Evolutionary conservation across 139 green algal species (phyloP).

Genomic region (Picochlorum costavermella): DNA sequence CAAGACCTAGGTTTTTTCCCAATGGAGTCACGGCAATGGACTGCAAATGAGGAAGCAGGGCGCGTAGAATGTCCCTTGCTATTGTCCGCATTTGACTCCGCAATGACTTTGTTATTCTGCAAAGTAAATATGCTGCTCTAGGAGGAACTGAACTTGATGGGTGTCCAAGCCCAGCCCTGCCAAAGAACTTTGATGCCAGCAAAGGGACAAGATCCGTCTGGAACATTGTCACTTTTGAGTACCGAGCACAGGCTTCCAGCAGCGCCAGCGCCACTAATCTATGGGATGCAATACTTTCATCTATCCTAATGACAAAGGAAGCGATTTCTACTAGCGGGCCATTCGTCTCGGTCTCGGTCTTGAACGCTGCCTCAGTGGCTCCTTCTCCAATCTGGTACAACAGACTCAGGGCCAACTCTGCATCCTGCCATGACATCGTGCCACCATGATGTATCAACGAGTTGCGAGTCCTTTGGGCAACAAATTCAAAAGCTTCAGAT

Average conservation of each 20-base stretch:
- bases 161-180: conserved; percentile 19
- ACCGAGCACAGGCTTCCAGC: conserved; percentile 60
- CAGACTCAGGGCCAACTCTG: conserved; percentile 62
- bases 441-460: conserved; percentile 3
- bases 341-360: conserved; percentile 24
- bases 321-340: conserved; percentile 46
- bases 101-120: conserved; percentile 61
- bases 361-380: conserved; percentile 54
- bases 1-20: neutral
- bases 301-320: conserved; percentile 38
- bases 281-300: conserved; percentile 42
- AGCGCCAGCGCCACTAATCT: conserved; percentile 63
- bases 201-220: conserved; percentile 25
- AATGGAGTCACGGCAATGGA: conserved; percentile 50
- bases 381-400: conserved; percentile 80
- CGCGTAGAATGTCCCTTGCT: conserved; percentile 1
- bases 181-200: conserved; percentile 25
- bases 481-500: conserved; percentile 37
- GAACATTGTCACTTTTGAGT: conserved; percentile 6
- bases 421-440: conserved; percentile 44
- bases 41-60: conserved; percentile 54
- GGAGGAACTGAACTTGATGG: conserved; percentile 21
- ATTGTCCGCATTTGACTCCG: conserved; percentile 37
- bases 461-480: conserved; percentile 37
- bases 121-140: conserved; percentile 74